phyloP scores from a whole-genome alignment of 2,329 filamentous ascomycete genomes.

The Aspergillus flavus region DNA sequence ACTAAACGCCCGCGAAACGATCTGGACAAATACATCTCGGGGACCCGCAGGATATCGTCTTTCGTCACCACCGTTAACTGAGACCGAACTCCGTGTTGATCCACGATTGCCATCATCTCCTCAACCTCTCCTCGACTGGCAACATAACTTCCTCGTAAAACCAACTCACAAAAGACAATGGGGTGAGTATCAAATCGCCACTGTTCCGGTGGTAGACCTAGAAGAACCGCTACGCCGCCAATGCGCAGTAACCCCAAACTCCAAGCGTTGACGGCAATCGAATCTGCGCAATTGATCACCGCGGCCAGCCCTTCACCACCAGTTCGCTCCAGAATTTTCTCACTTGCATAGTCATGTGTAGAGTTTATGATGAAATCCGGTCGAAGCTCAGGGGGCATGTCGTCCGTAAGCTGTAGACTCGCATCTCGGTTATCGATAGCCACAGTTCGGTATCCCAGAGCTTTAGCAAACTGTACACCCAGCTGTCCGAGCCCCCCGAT shows the following conservation, averaged over 20 bases:
- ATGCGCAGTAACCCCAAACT: conserved; percentile 9
- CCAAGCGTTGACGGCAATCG: conserved; percentile 9
- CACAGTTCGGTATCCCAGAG: conserved; percentile 11
- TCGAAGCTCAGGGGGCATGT: not conserved
- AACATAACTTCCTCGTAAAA: conserved; percentile 11
- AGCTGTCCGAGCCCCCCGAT: conserved; percentile 16
- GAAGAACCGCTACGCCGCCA: conserved; percentile 8
- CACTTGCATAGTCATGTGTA: not conserved
- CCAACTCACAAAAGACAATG: conserved; percentile 13
- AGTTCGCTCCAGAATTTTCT: conserved; percentile 2
- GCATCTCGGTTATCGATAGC: conserved; percentile 13
- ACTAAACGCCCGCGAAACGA: conserved; percentile 6
- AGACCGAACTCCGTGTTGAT: conserved; percentile 3
- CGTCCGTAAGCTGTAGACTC: conserved; percentile 7
- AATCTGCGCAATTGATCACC: conserved; percentile 13
- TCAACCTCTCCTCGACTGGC: conserved; percentile 1
- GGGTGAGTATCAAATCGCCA: conserved; percentile 12
- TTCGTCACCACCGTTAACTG: conserved; percentile 6
- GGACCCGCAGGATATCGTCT: conserved; percentile 6
- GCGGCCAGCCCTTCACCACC: conserved; percentile 7
- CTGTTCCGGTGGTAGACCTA: conserved; percentile 10
- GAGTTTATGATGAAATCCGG: not conserved
- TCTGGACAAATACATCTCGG: conserved; percentile 4
- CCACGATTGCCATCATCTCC: conserved; percentile 14
- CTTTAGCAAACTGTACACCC: conserved; percentile 17